Conservation (phyloP, 768 basidiomycete genomes). For the Amyloporia xantha region DNA sequence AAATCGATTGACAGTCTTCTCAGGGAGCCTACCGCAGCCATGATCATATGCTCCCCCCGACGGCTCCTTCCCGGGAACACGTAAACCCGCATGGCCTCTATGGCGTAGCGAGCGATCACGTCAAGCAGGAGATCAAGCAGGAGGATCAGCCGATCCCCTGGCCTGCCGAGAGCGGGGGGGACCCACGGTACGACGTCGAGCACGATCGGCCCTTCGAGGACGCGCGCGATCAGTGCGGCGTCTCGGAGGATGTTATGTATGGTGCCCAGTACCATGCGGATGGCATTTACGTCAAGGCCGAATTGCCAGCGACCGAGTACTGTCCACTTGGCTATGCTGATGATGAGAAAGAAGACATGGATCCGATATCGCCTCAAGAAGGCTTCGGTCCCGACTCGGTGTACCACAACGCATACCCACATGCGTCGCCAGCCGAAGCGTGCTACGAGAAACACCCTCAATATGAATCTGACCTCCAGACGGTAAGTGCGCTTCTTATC, state of each 20-base stretch:
- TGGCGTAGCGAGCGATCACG: neutral
- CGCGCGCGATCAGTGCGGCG: neutral
- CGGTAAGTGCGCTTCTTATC: no score
- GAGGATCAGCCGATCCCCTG: neutral
- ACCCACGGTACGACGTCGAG: neutral
- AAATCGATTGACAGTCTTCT: no score
- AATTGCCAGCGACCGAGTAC: neutral
- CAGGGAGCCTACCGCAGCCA: no score
- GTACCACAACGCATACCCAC: no score
- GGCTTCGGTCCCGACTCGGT: no score
- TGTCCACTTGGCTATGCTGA: neutral
- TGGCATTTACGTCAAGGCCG: neutral
- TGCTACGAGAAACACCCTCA: no score
- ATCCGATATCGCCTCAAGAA: no score
- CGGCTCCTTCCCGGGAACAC: no score
- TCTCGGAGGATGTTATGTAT: neutral
- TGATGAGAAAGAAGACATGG: no score
- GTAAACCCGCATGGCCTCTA: neutral
- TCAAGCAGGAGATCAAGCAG: slow-evolving; percentile 3
- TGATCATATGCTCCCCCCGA: no score
- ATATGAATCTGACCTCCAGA: no score
- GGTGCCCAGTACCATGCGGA: neutral
- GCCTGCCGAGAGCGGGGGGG: neutral
- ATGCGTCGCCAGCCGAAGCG: no score
- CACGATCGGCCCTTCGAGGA: neutral